Conservation (phyloP, 2,329 filamentous ascomycete species). For the Lasiodiplodia citricola region DNA sequence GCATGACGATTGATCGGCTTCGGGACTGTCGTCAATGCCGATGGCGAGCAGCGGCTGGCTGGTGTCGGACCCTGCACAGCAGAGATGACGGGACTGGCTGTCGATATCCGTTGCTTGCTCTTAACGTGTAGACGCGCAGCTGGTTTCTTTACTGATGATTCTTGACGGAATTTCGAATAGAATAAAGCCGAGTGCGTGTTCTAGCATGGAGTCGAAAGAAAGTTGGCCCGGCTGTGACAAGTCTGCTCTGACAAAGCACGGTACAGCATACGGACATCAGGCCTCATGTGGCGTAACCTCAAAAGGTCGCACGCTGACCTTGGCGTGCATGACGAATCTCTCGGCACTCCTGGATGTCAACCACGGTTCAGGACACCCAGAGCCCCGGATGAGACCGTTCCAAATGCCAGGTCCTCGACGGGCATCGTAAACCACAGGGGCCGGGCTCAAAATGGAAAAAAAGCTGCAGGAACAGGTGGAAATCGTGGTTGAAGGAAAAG, state of each 20-base stretch:
- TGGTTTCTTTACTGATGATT: not conserved
- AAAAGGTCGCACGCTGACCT: not conserved
- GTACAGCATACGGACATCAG: not conserved
- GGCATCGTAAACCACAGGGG: not conserved
- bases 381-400: conserved; percentile 20
- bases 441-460: conserved; percentile 4
- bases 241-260: not conserved
- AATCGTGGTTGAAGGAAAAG: conserved; percentile 2
- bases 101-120: not conserved
- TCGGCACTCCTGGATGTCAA: conserved; percentile 2
- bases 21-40: not conserved
- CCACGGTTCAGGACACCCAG: conserved; percentile 10
- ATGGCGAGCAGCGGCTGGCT: not conserved
- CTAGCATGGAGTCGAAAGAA: conserved; percentile 9
- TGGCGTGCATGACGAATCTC: conserved; percentile 16
- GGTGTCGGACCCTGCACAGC: not conserved
- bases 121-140: not conserved
- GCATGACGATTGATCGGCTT: not conserved
- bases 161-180: not conserved
- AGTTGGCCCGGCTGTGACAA: not conserved
- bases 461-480: conserved; percentile 23
- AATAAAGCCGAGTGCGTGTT: not conserved
- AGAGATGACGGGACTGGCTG: not conserved
- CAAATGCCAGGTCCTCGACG: conserved; percentile 1
- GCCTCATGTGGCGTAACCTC: not conserved